Percentiles rank a stretch among this genome's conserved stretches.
phyloP scores from a whole-genome alignment of 179 eudicot species.

The Kewa caespitosa region DNA sequence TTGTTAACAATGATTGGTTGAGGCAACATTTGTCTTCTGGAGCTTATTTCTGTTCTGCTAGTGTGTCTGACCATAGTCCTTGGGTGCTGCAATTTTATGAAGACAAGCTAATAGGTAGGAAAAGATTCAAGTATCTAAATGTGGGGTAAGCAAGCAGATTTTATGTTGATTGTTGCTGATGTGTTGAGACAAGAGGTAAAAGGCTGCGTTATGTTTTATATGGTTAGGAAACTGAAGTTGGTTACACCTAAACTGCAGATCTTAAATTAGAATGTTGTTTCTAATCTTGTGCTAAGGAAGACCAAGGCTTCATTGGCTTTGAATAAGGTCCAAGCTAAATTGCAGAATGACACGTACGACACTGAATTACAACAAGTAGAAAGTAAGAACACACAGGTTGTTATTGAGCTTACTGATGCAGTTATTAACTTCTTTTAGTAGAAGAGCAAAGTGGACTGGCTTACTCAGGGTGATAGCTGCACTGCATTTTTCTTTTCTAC shows the following conservation, averaged over 20 bases:
- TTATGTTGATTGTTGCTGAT: not conserved
- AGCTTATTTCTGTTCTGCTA: no score
- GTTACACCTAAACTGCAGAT: no score
- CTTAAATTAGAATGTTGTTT: no score
- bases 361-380: not conserved
- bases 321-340: not conserved
- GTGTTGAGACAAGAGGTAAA: not conserved
- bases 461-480: not conserved
- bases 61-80: no score
- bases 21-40: not conserved
- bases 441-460: not conserved
- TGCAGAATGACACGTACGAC: not conserved
- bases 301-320: no score
- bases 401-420: not conserved
- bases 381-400: no score
- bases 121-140: not conserved
- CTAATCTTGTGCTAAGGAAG: no score
- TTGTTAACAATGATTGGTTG: not conserved
- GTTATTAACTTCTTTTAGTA: not conserved
- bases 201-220: no score
- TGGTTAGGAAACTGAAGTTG: no score
- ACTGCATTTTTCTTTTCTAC: not conserved
- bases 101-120: no score
- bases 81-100: no score
- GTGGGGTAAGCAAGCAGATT: not conserved